Base-by-base conservation (phyloP, 257 asterid genomes). In the Perilla frutescens region DNA sequence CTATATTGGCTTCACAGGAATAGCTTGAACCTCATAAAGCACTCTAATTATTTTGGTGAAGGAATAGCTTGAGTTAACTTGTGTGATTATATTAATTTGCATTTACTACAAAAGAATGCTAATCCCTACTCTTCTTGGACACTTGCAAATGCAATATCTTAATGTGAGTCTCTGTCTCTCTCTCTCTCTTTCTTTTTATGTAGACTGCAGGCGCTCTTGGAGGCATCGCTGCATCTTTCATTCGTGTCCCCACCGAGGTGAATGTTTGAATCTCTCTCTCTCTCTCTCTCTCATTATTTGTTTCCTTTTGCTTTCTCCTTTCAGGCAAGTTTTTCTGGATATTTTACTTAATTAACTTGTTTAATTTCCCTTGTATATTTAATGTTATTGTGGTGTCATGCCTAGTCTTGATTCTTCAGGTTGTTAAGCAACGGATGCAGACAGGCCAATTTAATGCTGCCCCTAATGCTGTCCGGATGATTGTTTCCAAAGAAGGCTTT, bases 221-320 rank as follows among this genome's bases (percentile, higher is more conserved):
- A 83, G 98, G 98, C 73, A 10, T 94, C 76, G 98, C 97, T 61
- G 96, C 98, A 77, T 94, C 98, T 78, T 87, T 84, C 65, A 83
- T 94, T 80, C 97, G 98, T 64, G 98, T 94, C 64, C 98, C 98
- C 49, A 94, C 98, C 0, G 98, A 94, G 97, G 98, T 90, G 72
- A 5, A 34, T 75, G 57, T 63, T 70, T 36, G 44, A 72, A 41
- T 63, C 72, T 63, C 64, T 57, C 56, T 37, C 26, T 20, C 26
- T 20, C 26, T 20, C 26, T 20, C 26, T 20, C 26, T 39, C 70
- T 56, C 44, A 3, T n/a, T 49, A 71, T n/a, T 15, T 68, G 29
- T 62, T 31, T 43, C 60, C 31, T 37, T 44, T 11, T 15, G n/a
- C 32, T 56, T 69, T 60, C 54, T 63, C 49, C 45, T 14, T 49